These are phyloP conservation scores for Cryptosporidium baileyi DNA, from an alignment of 169 alveolate species.

Conservation along the genomic window DNA sequence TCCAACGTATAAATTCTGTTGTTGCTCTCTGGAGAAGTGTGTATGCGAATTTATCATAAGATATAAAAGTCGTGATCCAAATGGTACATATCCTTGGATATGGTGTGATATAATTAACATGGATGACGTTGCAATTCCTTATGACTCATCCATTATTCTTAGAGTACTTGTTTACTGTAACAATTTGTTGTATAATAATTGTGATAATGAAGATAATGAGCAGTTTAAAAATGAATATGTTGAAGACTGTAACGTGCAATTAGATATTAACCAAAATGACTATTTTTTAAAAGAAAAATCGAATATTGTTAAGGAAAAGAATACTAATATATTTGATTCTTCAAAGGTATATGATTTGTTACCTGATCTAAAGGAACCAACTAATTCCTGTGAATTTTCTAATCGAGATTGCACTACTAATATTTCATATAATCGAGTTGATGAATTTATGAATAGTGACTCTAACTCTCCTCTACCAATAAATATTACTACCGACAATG, in stretches of 20 bases:
- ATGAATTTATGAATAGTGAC: too few relatives aligned
- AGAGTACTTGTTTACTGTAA: slow-evolving; percentile 26
- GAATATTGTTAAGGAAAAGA: too few relatives aligned
- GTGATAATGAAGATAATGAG: not conserved
- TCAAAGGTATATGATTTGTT: not conserved
- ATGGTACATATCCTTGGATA: slow-evolving; percentile 47
- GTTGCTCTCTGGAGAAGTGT: slow-evolving; percentile 23
- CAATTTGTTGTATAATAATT: not conserved
- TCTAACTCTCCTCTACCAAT: not conserved
- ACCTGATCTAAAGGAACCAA: not conserved
- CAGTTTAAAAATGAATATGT: too few relatives aligned
- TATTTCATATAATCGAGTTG: too few relatives aligned
- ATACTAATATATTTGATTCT: not conserved
- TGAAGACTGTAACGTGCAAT: not conserved
- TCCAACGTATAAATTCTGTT: slow-evolving; percentile 45
- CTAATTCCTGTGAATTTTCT: not conserved
- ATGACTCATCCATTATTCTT: not conserved
- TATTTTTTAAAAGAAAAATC: too few relatives aligned
- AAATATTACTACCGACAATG: not conserved
- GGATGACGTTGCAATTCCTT: slow-evolving; percentile 15
- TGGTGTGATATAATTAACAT: slow-evolving; percentile 33
- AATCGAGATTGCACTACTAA: not conserved
- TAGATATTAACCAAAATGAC: too few relatives aligned
- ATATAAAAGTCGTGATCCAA: slow-evolving; percentile 38
- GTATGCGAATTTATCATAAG: slow-evolving; percentile 25